Percentiles rank a stretch among this genome's conserved stretches.
phyloP scores from a whole-genome alignment of 2,329 filamentous ascomycete species.

The Thielaviopsis musarum region DNA sequence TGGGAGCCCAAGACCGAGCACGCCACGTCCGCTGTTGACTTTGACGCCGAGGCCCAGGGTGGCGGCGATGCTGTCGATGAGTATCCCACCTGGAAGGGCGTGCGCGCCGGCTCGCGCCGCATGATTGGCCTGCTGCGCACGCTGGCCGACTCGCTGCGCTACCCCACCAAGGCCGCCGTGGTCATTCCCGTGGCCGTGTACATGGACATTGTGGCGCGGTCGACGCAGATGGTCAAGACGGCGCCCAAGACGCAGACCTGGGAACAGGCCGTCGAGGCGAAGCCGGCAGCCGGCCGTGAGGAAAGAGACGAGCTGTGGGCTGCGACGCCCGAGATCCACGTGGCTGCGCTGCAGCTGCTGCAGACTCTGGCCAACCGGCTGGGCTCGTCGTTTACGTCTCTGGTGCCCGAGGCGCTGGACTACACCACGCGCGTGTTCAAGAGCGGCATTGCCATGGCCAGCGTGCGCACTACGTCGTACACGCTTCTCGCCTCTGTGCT shows the following conservation, averaged over 20 bases:
- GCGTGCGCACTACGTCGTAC: constrained; percentile 46
- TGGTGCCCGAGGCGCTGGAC: constrained; percentile 50
- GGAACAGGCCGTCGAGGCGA: constrained; percentile 41
- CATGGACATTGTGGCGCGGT: constrained; percentile 50
- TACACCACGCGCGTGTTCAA: constrained; percentile 57
- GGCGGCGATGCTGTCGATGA: constrained; percentile 28
- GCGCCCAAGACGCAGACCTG: constrained; percentile 29
- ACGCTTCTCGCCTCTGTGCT: constrained; percentile 40
- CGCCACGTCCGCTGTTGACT: constrained; percentile 24
- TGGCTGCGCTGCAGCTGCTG: constrained; percentile 49
- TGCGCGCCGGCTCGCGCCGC: constrained; percentile 57
- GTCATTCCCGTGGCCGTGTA: constrained; percentile 50
- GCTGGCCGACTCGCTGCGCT: constrained; percentile 45
- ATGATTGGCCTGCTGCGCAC: constrained; percentile 48
- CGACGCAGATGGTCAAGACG: constrained; percentile 48
- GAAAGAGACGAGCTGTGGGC: constrained; percentile 69
- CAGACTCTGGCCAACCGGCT: constrained; percentile 40
- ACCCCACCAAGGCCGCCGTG: constrained; percentile 47
- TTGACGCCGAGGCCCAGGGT: constrained; percentile 30
- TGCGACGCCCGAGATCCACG: constrained; percentile 56
- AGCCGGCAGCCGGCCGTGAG: constrained; percentile 57
- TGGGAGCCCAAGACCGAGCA: constrained; percentile 54
- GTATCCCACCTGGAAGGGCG: constrained; percentile 55
- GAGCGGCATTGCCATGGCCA: constrained; percentile 32
- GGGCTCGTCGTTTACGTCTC: constrained; percentile 36